Conservation (phyloP, 2,329 filamentous ascomycete species). For the Phialophora macrospora region DNA sequence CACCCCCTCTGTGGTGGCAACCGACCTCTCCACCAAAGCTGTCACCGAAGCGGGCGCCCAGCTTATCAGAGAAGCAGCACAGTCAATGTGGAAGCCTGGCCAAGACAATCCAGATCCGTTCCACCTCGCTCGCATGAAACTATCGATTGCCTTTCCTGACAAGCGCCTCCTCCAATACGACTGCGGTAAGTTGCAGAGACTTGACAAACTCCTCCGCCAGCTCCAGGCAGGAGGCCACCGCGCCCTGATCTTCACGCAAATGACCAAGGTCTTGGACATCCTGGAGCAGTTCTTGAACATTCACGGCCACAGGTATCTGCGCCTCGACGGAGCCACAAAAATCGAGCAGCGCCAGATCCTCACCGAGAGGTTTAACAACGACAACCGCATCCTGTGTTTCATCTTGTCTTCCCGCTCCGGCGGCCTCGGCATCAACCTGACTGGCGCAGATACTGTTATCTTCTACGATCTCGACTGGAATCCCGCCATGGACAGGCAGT, state of each 20-base stretch:
- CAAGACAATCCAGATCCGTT: constrained; percentile 70
- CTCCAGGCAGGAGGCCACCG: constrained; percentile 90
- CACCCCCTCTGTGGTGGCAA: constrained; percentile 84
- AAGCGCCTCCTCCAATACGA: constrained; percentile 96
- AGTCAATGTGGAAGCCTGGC: constrained; percentile 47
- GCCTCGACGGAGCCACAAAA: constrained; percentile 94
- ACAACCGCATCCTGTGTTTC: constrained; percentile 89
- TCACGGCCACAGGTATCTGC: constrained; percentile 93
- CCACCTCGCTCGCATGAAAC: constrained; percentile 88
- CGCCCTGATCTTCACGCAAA: constrained; percentile 97
- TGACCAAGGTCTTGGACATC: constrained; percentile 98
- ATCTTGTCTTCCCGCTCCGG: constrained; percentile 94
- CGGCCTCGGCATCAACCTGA: constrained; percentile 93
- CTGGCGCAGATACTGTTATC: constrained; percentile 94
- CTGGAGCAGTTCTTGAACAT: constrained; percentile 98
- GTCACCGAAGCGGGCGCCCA: constrained; percentile 66
- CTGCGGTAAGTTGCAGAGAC: constrained; percentile 90
- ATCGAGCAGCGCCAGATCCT: constrained; percentile 94
- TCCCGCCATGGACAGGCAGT: constrained; percentile 99
- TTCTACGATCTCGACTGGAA: constrained; percentile 99
- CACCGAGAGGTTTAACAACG: constrained; percentile 95
- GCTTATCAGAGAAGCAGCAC: constrained; percentile 62
- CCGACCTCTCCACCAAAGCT: constrained; percentile 72
- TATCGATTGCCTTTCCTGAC: constrained; percentile 96
- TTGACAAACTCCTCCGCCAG: constrained; percentile 83